Evolutionary conservation across 768 basidiomycete species (phyloP).

Genomic region (Boletus bicolor): DNA sequence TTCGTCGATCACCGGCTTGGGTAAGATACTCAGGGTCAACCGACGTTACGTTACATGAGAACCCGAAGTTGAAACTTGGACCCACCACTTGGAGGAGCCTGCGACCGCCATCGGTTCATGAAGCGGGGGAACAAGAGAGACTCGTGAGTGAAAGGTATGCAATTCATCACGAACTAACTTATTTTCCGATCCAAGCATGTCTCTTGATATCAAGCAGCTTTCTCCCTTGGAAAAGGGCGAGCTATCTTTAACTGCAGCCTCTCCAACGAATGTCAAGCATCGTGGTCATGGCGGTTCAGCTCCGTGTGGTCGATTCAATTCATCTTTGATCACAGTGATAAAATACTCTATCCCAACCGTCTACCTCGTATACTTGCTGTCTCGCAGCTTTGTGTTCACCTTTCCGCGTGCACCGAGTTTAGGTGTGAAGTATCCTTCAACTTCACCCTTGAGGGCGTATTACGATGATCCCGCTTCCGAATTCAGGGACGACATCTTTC

Average conservation of each 20-base stretch:
- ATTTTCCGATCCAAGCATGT: conserved; percentile 5
- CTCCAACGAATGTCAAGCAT: background rate
- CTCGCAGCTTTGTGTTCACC: conserved; percentile 3
- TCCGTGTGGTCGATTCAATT: background rate
- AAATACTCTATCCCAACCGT: conserved; percentile 20
- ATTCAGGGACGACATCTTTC: conserved; percentile 58
- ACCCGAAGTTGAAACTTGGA: background rate
- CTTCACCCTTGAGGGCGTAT: conserved; percentile 4
- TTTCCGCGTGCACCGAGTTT: background rate
- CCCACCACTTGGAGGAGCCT: background rate
- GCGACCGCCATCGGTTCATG: background rate
- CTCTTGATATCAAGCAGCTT: conserved; percentile 9
- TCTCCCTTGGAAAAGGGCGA: conserved; percentile 18
- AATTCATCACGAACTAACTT: background rate
- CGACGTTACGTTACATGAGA: background rate
- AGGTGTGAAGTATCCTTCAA: background rate
- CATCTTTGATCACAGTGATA: conserved; percentile 9
- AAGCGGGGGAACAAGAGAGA: background rate
- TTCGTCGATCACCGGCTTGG: background rate
- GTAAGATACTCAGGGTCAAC: background rate
- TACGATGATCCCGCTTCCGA: conserved; percentile 37
- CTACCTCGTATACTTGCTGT: conserved; percentile 20
- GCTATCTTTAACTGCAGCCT: conserved; percentile 11
- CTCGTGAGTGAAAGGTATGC: background rate
- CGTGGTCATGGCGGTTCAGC: background rate